Conservation (phyloP, 176 grass and related monocot species). For the Areca catechu region DNA sequence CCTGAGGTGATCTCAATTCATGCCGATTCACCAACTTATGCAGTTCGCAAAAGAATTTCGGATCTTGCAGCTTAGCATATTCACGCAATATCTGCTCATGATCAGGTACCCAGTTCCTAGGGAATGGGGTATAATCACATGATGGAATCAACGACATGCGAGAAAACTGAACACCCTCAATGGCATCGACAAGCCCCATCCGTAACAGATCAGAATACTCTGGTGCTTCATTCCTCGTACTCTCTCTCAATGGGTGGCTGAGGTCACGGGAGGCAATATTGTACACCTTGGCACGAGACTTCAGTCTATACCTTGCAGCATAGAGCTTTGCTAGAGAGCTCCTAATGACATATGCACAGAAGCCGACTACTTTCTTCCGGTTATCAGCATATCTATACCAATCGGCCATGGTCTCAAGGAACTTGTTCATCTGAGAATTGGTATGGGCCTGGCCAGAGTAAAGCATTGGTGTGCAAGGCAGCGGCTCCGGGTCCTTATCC, state of each 20-base stretch:
- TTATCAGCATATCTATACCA: conserved; percentile 93
- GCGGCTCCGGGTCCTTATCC: conserved; percentile 72
- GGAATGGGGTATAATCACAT: conserved; percentile 85
- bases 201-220: conserved; percentile 93
- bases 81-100: conserved; percentile 68
- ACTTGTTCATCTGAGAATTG: conserved; percentile 99
- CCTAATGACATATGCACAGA: conserved; percentile 83
- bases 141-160: conserved; percentile 79
- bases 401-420: conserved; percentile 92
- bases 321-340: conserved; percentile 92
- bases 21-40: conserved; percentile 58
- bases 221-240: conserved; percentile 68
- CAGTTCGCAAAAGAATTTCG: conserved; percentile 75
- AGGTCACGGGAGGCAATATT: conserved; percentile 90
- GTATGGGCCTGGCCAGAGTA: conserved; percentile 92
- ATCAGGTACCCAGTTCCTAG: conserved; percentile 76
- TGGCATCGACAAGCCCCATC: conserved; percentile 90
- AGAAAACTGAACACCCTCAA: conserved; percentile 85
- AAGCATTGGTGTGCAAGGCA: conserved; percentile 71
- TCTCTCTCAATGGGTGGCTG: conserved; percentile 71
- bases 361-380: conserved; percentile 87
- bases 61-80: conserved; percentile 90
- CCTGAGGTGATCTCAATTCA: conserved; percentile 68
- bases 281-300: conserved; percentile 93
- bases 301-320: conserved; percentile 80